Conservation (phyloP, 805 yeast species). For the Candida vaughaniae region DNA sequence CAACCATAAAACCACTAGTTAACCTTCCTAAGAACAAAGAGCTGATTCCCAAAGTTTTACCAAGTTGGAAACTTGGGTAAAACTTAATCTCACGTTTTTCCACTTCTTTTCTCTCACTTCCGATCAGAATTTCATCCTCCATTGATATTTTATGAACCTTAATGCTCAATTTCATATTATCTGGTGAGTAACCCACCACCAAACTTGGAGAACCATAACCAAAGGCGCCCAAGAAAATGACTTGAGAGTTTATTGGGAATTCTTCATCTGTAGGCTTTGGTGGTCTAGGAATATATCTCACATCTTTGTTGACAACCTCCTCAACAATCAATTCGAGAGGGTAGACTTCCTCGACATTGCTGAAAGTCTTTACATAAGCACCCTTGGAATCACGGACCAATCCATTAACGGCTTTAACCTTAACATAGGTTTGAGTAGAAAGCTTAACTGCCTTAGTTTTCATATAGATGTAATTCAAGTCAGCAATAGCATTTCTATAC, state of each 20-base stretch:
- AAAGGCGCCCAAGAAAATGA: slow-evolving; percentile 77
- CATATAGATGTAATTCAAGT: slow-evolving; percentile 43
- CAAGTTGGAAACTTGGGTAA: slow-evolving; percentile 62
- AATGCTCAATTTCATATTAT: slow-evolving; percentile 48
- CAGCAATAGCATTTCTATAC: slow-evolving; percentile 41
- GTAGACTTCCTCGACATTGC: slow-evolving; percentile 49
- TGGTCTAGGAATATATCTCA: slow-evolving; percentile 66
- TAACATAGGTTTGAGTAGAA: slow-evolving; percentile 48
- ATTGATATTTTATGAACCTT: slow-evolving; percentile 37
- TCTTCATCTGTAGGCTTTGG: slow-evolving; percentile 80
- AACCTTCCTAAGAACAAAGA: slow-evolving; percentile 72
- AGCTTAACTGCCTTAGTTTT: slow-evolving; percentile 56
- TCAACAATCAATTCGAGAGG: slow-evolving; percentile 86
- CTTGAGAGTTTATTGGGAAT: slow-evolving; percentile 70
- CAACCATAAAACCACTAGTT: slow-evolving; percentile 69
- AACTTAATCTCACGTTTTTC: slow-evolving; percentile 61
- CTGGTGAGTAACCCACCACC: slow-evolving; percentile 57
- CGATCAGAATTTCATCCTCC: slow-evolving; percentile 61
- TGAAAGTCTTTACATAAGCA: slow-evolving; percentile 72
- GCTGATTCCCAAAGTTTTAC: slow-evolving; percentile 54
- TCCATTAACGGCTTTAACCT: slow-evolving; percentile 78
- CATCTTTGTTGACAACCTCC: slow-evolving; percentile 68
- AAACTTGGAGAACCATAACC: slow-evolving; percentile 83
- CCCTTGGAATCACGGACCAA: slow-evolving; percentile 67
- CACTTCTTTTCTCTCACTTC: slow-evolving; percentile 53